Evolutionary conservation across 441 rosid species (phyloP).

Genomic region (Croton laevigatus): DNA sequence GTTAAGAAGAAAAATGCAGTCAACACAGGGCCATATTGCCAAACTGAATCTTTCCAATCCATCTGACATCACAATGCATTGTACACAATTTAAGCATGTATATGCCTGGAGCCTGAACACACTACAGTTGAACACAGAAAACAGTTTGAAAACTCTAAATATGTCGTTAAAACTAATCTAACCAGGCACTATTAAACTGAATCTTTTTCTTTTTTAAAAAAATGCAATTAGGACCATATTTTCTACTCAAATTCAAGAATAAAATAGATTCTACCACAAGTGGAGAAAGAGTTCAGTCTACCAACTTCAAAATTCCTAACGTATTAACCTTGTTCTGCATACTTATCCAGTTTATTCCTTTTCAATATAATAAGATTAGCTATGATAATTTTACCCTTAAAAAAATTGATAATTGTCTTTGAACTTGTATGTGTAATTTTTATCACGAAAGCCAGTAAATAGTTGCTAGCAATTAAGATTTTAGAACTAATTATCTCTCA

Average conservation of each 20-base stretch:
- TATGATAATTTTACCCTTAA: too few relatives aligned
- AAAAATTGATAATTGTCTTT: not conserved
- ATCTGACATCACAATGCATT: not conserved
- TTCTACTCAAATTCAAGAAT: not conserved
- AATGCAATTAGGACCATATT: not conserved
- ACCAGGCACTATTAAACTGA: not conserved
- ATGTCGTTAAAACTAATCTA: not conserved
- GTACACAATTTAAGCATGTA: not conserved
- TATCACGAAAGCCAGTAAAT: not conserved
- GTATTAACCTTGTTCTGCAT: not conserved
- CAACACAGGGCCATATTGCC: conserved; percentile 1
- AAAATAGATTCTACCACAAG: not conserved
- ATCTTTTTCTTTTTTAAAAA: too few relatives aligned
- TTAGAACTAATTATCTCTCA: not conserved
- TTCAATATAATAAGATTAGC: conserved; percentile 2
- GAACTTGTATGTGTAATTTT: not conserved
- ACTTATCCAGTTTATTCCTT: not conserved
- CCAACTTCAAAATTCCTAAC: not conserved
- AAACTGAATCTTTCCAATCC: not conserved
- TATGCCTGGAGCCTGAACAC: not conserved
- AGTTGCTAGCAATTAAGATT: not conserved
- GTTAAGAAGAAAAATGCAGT: conserved; percentile 19
- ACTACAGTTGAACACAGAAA: too few relatives aligned
- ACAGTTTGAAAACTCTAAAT: too few relatives aligned
- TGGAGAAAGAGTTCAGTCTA: not conserved